Conservation (phyloP, 2,329 filamentous ascomycete genomes). For the Aspergillus melleus region DNA sequence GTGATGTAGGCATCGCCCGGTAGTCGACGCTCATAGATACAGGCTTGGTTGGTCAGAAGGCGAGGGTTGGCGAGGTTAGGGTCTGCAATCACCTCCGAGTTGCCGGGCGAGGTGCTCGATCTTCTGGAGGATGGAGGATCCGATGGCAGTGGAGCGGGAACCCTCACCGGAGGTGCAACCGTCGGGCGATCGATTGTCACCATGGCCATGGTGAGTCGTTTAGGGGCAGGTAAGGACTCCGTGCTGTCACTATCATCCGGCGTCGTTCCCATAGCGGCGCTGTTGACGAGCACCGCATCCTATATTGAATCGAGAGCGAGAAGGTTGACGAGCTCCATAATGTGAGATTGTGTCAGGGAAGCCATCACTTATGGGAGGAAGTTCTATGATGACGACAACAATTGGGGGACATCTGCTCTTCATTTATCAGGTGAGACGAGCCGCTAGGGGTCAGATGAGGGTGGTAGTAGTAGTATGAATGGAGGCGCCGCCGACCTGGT, state of each 20-base stretch:
- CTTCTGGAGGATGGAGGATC: slow-evolving; percentile 2
- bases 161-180: not conserved
- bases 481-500: slow-evolving; percentile 1
- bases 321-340: not conserved
- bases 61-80: slow-evolving; percentile 40
- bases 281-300: not conserved
- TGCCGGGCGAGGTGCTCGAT: not conserved
- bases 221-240: not conserved
- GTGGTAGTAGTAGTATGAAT: not conserved
- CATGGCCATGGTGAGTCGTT: slow-evolving; percentile 8
- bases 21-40: slow-evolving; percentile 51
- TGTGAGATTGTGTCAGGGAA: not conserved
- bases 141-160: not conserved
- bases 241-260: slow-evolving; percentile 2
- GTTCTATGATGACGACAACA: not conserved
- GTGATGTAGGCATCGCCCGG: slow-evolving; percentile 52
- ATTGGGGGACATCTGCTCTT: slow-evolving; percentile 4
- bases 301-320: not conserved
- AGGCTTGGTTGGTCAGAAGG: slow-evolving; percentile 40
- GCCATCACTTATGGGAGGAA: not conserved
- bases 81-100: slow-evolving; percentile 20
- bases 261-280: slow-evolving; percentile 5
- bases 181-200: slow-evolving; percentile 9
- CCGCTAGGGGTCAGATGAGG: slow-evolving; percentile 9
- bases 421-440: slow-evolving; percentile 9